A percentile compares a stretch with the other conserved stretches of the same genome.
phyloP scores from a whole-genome alignment of 768 basidiomycete genomes.

The Trametes cinnabarina region DNA sequence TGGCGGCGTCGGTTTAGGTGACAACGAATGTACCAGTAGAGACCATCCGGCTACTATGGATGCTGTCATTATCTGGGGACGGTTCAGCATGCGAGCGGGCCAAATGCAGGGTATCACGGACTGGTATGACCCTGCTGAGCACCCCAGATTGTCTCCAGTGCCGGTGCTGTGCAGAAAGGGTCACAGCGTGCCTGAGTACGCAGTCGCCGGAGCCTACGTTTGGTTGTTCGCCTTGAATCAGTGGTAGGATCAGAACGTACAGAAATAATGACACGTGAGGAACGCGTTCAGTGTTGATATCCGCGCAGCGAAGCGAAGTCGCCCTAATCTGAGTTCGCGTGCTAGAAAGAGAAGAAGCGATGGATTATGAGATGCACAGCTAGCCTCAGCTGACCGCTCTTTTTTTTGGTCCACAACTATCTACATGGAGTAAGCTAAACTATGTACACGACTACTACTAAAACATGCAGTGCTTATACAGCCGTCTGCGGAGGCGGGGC shows the following conservation, averaged over 20 bases:
- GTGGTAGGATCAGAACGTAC: slow-evolving; percentile 67
- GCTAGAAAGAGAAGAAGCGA: no score
- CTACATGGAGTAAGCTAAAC: no score
- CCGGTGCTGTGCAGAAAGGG: slow-evolving; percentile 49
- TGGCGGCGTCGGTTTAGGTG: no score
- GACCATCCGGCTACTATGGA: slow-evolving; percentile 73
- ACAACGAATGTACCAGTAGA: slow-evolving; percentile 56
- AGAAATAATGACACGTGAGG: slow-evolving; percentile 70
- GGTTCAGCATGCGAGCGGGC: not conserved
- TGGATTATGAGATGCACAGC: no score
- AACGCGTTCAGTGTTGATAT: slow-evolving; percentile 53
- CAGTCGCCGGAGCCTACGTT: slow-evolving; percentile 48
- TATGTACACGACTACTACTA: no score
- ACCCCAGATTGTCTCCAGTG: slow-evolving; percentile 72
- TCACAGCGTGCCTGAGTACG: not conserved
- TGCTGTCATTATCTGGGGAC: slow-evolving; percentile 49
- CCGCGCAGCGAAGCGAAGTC: slow-evolving; percentile 49
- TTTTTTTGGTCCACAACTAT: no score
- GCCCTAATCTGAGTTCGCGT: not conserved
- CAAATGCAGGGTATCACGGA: slow-evolving; percentile 18
- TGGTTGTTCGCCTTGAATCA: slow-evolving; percentile 63
- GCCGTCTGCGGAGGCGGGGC: no score
- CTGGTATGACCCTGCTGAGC: slow-evolving; percentile 67
- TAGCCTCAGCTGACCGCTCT: no score
- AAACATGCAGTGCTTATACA: no score